phyloP scores from a whole-genome alignment of 768 basidiomycete species.

The Amanita muscaria region DNA sequence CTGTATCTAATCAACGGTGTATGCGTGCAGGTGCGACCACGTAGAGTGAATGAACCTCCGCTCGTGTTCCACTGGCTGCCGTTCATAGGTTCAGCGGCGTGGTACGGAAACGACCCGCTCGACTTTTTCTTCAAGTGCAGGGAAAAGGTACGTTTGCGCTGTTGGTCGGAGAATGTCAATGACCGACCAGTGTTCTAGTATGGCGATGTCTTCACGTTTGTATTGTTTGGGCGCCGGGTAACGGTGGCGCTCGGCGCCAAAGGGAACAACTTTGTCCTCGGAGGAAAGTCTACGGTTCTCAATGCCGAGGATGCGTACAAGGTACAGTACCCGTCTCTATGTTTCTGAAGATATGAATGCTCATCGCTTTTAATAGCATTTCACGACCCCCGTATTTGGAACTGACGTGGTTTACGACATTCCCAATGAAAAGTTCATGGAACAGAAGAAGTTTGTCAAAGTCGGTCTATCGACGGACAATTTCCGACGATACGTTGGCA shows the following conservation, averaged over 20 bases:
- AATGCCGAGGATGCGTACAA: constrained; percentile 97
- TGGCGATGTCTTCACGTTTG: constrained; percentile 95
- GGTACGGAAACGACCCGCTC: constrained; percentile 90
- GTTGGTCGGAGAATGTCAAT: not conserved
- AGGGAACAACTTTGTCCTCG: constrained; percentile 91
- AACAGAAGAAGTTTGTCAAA: constrained; percentile 98
- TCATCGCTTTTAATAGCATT: constrained; percentile 41
- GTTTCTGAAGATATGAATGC: not conserved
- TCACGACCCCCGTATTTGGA: constrained; percentile 93
- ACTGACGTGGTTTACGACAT: constrained; percentile 97
- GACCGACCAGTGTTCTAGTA: constrained; percentile 41
- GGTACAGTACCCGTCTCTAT: constrained; percentile 29
- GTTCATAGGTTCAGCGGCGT: constrained; percentile 78
- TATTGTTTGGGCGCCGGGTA: constrained; percentile 80
- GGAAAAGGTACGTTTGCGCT: constrained; percentile 49
- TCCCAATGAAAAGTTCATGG: constrained; percentile 95
- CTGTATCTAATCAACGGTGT: not conserved
- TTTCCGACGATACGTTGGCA: constrained; percentile 73
- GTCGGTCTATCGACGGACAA: constrained; percentile 90
- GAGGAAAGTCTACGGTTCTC: constrained; percentile 86
- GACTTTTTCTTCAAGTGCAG: constrained; percentile 75
- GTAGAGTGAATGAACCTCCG: constrained; percentile 69
- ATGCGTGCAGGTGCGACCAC: constrained; percentile 48
- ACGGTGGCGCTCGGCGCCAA: constrained; percentile 87
- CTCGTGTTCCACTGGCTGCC: constrained; percentile 92